Evolutionary conservation across 2,329 filamentous ascomycete species (phyloP), one percentile per base, ranked within the genome.

Genomic region (Exophiala viscosa): DNA sequence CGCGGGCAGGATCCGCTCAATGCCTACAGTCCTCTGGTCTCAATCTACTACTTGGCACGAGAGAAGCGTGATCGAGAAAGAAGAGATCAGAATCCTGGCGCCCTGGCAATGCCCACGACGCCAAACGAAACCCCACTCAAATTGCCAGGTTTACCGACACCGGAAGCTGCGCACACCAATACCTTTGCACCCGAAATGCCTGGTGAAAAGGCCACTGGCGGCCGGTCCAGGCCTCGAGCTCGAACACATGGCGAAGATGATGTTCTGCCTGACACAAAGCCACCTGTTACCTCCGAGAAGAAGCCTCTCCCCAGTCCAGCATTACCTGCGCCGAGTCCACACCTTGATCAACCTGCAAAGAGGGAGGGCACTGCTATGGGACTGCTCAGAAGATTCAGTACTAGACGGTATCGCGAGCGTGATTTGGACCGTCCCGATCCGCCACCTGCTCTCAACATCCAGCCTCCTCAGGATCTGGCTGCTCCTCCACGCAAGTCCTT

Each of bases 171-270:
- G 8, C 85, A 96, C 69, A 97, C 91, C 13, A 97, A 97, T 64
- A 78, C 87, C 18, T 81, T 84, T 2, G 75, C 87, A 1, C 95
- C 93, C 66, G 91, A 96, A 67, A 86, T 96, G 79, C 84, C 89
- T 0, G 91, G 91, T 14, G 90, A 96, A 70, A 91, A 85, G 66
- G 85, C 88, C 9, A 93, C 88, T 1, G 89, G 90, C 39, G 88
- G 89, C 40, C 80, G 92, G 54, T 86, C 88, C 32, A 81, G 93
- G 45, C 90, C 91, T 6, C 82, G 93, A 44, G 90, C 93, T 33
- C 82, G 93, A 60, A 97, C 93, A 0, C 92, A 97, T 65, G 93
- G 92, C 13, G 93, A 97, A 69, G 92, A 97, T 58, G 93, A 99
- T 52, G 80, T 89, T 9, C 80, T 85, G 0, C 88, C 95, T 44